Evolutionary conservation across 2,329 filamentous ascomycete genomes (phyloP).

Genomic region (Colletotrichum camelliae): DNA sequence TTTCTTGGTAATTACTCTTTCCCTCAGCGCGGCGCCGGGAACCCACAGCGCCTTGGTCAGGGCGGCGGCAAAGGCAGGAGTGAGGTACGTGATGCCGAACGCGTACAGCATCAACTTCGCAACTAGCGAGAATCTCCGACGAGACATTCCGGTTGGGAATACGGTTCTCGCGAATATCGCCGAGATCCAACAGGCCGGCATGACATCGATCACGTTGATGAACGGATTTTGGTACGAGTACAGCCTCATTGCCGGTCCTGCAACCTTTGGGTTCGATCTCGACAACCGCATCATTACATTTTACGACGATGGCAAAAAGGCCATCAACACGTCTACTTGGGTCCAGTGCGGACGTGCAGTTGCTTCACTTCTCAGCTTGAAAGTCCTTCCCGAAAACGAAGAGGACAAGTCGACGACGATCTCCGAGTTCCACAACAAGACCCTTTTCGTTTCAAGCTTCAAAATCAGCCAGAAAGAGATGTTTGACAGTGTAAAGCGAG

Average conservation of each 20-base stretch:
- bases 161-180: conserved; percentile 30
- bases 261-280: conserved; percentile 55
- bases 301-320: conserved; percentile 61
- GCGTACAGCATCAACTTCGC: conserved; percentile 32
- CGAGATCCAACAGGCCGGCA: background rate
- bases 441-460: conserved; percentile 61
- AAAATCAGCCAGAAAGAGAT: conserved; percentile 67
- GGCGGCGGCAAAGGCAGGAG: conserved; percentile 54
- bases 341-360: conserved; percentile 54
- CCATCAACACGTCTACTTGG: conserved; percentile 64
- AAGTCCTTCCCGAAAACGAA: background rate
- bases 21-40: conserved; percentile 38
- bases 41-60: conserved; percentile 49
- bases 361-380: conserved; percentile 44
- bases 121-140: conserved; percentile 12
- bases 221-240: conserved; percentile 62
- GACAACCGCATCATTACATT: conserved; percentile 43
- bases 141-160: conserved; percentile 37
- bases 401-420: background rate
- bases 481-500: conserved; percentile 63
- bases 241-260: conserved; percentile 40
- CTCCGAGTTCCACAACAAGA: conserved; percentile 44
- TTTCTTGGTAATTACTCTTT: conserved; percentile 55
- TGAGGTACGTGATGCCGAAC: conserved; percentile 59
- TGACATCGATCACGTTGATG: conserved; percentile 34